Evolutionary conservation across 495 filamentous ascomycete species (phyloP), one percentile per base, ranked within the genome.

Genomic region (Stereocaulon alpinum): DNA sequence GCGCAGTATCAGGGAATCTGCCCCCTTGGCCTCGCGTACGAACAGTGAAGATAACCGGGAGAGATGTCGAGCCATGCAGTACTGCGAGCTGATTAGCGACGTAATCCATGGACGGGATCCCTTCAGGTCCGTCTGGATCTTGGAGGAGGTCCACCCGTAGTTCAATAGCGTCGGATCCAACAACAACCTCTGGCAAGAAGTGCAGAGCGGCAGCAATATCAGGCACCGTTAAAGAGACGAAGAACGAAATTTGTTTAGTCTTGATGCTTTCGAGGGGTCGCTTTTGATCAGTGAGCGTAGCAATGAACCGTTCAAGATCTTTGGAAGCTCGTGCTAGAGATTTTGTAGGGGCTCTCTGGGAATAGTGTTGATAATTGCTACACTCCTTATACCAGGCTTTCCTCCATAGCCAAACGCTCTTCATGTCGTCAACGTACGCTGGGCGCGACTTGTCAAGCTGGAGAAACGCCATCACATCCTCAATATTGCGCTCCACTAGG

Each of bases 301-400:
- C 74, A 49, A 95, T 71, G 70, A 97, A 96, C 24, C 85, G 82
- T 20, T 74, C 72, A 67, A 97, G 96, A 68, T 95, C 90, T 49
- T 86, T 77, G 4, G 86, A 80, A 11, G 87, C 82, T 61, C 83
- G 77, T 18, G 76, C 73, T 43, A 88, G 73, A 17, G 71, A 71
- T 14, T 68, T 60, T 11, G 68, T 61, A 17, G 71, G 68, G 32
- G 81, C 78, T 27, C 81, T 79, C 47, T 87, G 87, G 72, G 87
- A 92, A 74, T 90, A 84, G 75, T 94, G 96, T 66, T 95, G 88
- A 69, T 87, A 86, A 70, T 96, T 97, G 75, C 92, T 96, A 77
- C 93, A 97, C 65, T 91, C 85, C 58, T 86, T 77, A 73, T 88
- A 97, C 84, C 88, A 94, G 3, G 89, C 88, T 72, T 91, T 93